Conservation (phyloP, 2,329 filamentous ascomycete species). For the Cordyceps cicadae region DNA sequence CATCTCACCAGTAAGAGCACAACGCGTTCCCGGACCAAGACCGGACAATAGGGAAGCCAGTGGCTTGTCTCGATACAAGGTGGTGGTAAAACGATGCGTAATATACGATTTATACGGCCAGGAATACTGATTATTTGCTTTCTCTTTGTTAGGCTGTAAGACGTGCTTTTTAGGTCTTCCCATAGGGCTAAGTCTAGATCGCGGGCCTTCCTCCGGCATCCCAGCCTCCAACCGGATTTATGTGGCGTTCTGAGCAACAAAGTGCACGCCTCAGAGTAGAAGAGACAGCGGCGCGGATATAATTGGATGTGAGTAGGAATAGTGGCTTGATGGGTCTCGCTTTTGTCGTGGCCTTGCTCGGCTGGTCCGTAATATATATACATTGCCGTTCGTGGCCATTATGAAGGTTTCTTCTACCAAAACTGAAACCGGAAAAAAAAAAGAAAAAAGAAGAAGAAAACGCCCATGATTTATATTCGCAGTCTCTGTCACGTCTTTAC, state of each 20-base stretch:
- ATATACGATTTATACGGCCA: conserved; percentile 25
- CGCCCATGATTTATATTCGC: conserved; percentile 1
- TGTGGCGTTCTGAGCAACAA: conserved; percentile 1
- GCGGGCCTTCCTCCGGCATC: neutral
- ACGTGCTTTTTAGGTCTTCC: neutral
- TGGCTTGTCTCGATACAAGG: conserved; percentile 20
- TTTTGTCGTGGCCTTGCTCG: neutral
- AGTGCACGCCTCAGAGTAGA: neutral
- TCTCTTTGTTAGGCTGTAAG: conserved; percentile 9
- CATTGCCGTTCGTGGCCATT: neutral
- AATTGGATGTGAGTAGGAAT: neutral
- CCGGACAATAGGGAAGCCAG: conserved; percentile 18
- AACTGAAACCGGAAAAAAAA: neutral
- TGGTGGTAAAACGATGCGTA: conserved; percentile 29
- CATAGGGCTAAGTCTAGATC: neutral
- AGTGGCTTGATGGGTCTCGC: neutral
- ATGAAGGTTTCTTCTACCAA: neutral
- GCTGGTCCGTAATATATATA: neutral
- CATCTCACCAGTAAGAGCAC: conserved; percentile 9
- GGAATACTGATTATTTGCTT: conserved; percentile 27
- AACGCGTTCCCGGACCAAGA: conserved; percentile 20
- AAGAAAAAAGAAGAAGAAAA: neutral
- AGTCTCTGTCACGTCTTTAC: conserved; percentile 45
- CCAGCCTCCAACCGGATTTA: neutral
- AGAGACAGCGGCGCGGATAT: neutral